phyloP scores from a whole-genome alignment of 257 asterid species.

The Catharanthus roseus region DNA sequence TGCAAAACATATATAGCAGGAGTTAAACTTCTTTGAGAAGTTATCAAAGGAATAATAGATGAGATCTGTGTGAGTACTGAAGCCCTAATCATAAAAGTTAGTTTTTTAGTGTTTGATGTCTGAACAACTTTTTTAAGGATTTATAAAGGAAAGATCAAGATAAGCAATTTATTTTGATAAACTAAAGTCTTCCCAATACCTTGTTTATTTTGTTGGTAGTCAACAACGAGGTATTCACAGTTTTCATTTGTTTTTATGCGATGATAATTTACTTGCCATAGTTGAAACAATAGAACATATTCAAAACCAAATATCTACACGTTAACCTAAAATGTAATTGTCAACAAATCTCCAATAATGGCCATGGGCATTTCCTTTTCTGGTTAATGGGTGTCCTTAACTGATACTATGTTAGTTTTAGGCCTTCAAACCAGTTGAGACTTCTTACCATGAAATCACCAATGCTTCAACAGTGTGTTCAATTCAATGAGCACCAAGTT shows the following conservation, averaged over 20 bases:
- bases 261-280: too few relatives aligned
- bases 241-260: background rate
- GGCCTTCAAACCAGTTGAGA: background rate
- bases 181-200: too few relatives aligned
- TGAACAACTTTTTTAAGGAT: too few relatives aligned
- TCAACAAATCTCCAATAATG: background rate
- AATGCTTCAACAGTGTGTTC: background rate
- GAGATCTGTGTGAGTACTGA: background rate
- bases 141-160: background rate
- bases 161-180: too few relatives aligned
- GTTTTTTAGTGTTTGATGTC: too few relatives aligned
- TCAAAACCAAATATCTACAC: too few relatives aligned
- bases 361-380: background rate
- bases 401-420: background rate
- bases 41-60: background rate
- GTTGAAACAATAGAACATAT: background rate
- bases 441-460: background rate
- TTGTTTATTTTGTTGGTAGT: background rate
- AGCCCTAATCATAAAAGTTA: background rate
- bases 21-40: background rate
- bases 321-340: background rate
- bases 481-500: background rate
- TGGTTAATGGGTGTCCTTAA: background rate
- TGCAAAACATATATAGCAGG: background rate
- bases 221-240: background rate